A percentile compares a stretch with the other conserved stretches of the same genome.
These are phyloP conservation scores for Trametes cingulata DNA, from an alignment of 768 basidiomycete genomes.

Conservation along the genomic window DNA sequence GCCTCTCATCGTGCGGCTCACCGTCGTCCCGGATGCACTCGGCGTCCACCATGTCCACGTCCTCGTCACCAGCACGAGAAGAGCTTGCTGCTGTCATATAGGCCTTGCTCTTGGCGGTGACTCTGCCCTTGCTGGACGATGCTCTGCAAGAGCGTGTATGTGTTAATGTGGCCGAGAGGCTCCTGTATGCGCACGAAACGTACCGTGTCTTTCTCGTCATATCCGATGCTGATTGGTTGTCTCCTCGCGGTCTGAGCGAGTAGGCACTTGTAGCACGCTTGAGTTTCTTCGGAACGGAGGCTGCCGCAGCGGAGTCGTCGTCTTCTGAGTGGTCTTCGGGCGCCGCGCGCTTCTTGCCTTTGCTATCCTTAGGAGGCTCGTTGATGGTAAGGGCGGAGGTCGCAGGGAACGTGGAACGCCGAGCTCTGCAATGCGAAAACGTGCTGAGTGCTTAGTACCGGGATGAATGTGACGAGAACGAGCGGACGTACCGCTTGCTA, in stretches of 20 bases:
- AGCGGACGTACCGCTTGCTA: conserved; percentile 62
- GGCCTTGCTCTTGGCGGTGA: conserved; percentile 36
- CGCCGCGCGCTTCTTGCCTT: conserved; percentile 92
- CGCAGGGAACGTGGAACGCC: conserved; percentile 53
- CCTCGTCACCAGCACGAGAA: conserved; percentile 67
- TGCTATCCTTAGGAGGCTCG: conserved; percentile 73
- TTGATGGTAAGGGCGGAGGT: conserved; percentile 59
- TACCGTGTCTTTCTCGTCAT: conserved; percentile 82
- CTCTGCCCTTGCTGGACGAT: conserved; percentile 58
- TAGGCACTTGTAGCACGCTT: conserved; percentile 55
- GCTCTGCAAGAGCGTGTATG: conserved; percentile 38
- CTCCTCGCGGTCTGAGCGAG: conserved; percentile 63
- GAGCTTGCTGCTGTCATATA: conserved; percentile 55
- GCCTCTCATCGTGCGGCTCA: conserved; percentile 49
- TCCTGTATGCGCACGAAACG: conserved; percentile 10
- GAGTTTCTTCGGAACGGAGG: conserved; percentile 56
- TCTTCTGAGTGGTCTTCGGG: conserved; percentile 71
- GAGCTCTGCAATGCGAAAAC: conserved; percentile 46
- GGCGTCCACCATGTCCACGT: conserved; percentile 75
- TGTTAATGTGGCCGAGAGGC: background rate
- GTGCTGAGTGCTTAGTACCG: background rate
- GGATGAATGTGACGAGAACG: conserved; percentile 19
- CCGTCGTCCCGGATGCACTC: conserved; percentile 51
- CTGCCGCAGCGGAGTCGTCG: conserved; percentile 49
- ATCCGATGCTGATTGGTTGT: conserved; percentile 43